Conservation (phyloP, 371 early-diverging fungal species). For the Apophysomyces variabilis region DNA sequence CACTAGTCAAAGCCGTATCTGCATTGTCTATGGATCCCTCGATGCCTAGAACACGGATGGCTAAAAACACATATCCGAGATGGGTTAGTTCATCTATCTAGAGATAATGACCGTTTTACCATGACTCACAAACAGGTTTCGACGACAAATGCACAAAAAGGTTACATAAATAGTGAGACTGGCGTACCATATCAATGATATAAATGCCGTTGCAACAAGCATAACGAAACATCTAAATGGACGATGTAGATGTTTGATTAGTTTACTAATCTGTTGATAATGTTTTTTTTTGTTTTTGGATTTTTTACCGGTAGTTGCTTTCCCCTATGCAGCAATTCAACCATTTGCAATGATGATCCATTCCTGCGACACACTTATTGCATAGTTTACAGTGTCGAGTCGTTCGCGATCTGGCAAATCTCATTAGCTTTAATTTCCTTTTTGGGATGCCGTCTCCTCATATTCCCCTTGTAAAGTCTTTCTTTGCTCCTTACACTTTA, state of each 20-base stretch:
- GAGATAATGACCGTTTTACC: conserved; percentile 23
- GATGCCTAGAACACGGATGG: conserved; percentile 11
- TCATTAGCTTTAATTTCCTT: conserved; percentile 6
- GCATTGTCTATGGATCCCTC: conserved; percentile 4
- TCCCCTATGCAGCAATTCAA: conserved; percentile 80
- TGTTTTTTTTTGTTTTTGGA: background rate
- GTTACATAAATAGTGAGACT: conserved; percentile 29
- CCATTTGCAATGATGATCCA: conserved; percentile 89
- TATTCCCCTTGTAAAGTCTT: background rate
- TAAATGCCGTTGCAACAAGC: conserved; percentile 31
- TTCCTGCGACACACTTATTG: conserved; percentile 81
- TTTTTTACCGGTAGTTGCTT: conserved; percentile 65
- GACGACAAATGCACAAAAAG: conserved; percentile 36
- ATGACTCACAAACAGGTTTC: conserved; percentile 32
- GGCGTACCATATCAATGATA: conserved; percentile 37
- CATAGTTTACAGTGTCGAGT: conserved; percentile 80
- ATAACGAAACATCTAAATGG: conserved; percentile 27
- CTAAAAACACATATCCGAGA: conserved; percentile 13
- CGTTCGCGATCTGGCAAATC: conserved; percentile 25
- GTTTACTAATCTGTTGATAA: conserved; percentile 8
- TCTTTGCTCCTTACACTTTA: conserved; percentile 38
- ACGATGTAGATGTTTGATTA: conserved; percentile 17
- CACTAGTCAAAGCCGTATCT: conserved; percentile 7
- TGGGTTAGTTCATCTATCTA: conserved; percentile 1
- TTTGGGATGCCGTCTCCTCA: background rate